Evolutionary conservation across 108 stramenopile species (phyloP), one percentile per base, ranked within the genome.

Genomic region (Aurantiochytrium sp.): DNA sequence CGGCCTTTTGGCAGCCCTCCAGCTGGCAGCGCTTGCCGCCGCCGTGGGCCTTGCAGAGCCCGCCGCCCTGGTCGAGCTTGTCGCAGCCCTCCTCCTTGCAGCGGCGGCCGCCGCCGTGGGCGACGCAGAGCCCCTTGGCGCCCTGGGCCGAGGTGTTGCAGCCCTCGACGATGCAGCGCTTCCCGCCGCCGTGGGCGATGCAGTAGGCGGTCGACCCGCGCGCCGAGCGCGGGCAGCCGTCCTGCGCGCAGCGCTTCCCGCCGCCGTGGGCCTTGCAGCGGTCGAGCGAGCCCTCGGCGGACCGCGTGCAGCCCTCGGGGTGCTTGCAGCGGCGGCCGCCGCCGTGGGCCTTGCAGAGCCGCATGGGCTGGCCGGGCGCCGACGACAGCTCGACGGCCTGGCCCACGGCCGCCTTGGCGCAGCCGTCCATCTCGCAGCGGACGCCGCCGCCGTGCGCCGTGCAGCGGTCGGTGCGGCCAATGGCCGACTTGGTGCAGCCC

Each of bases 381-480:
- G 59, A 10, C 10, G 59, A 6, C 6, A 65, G 59, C 59, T 65
- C 59, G 27, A 48, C 45, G 73, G 73, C 45, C 12, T 41, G 45
- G n/a, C 73, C 73, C 12, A 81, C 73, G 32, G 98, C 98, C 31
- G 96, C 95, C 91, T 97, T 97, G 90, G 94, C 94, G 73, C 96
- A 97, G 42, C 95, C 96, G n/a, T 92, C 92, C 22, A 96, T 93
- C 86, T 92, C 89, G 88, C 98, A 98, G 24, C 97, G 95, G 73
- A 95, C 92, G 34, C 98, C 98, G 54, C 98, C 97, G n/a, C 98
- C 98, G 87, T 99, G 98, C 68, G 96, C 94, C 3, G 97, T 98
- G 89, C 98, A 99, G 32, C 96, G 91, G 37, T 91, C 91, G 15
- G 96, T 96, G 37, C 97, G 97, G 37, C 98, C 98, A 0, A 98